phyloP scores from a whole-genome alignment of 768 basidiomycete species.

The Kwoniella bestiolae region DNA sequence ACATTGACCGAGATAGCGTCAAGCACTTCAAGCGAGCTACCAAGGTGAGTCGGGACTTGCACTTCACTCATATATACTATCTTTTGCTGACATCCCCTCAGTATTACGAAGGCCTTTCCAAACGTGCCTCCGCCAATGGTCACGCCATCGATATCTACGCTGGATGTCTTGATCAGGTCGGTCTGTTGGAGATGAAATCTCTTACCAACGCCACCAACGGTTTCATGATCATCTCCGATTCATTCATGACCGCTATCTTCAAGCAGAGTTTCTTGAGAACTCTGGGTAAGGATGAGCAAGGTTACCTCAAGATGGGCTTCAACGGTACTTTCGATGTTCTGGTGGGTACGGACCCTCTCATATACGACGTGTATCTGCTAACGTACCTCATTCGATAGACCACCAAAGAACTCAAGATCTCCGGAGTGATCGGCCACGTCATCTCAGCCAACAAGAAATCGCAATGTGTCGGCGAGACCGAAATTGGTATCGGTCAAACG shows the following conservation, averaged over 20 bases:
- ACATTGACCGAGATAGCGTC: slow-evolving; percentile 93
- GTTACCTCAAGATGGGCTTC: slow-evolving; percentile 94
- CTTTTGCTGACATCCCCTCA: slow-evolving; percentile 55
- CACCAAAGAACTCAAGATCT: slow-evolving; percentile 97
- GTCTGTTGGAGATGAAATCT: slow-evolving; percentile 95
- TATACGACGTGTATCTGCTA: too few species aligned
- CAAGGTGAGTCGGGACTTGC: slow-evolving; percentile 67
- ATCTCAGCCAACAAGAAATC: slow-evolving; percentile 98
- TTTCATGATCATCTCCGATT: slow-evolving; percentile 92
- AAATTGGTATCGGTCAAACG: slow-evolving; percentile 97
- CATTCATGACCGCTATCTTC: slow-evolving; percentile 96
- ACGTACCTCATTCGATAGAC: slow-evolving; percentile 71
- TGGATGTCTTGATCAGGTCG: slow-evolving; percentile 97
- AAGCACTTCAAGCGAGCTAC: slow-evolving; percentile 96
- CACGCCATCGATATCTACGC: slow-evolving; percentile 95
- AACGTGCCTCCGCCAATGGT: slow-evolving; percentile 89
- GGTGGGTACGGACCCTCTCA: slow-evolving; percentile 63
- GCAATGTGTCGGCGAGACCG: slow-evolving; percentile 94
- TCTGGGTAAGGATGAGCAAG: slow-evolving; percentile 90
- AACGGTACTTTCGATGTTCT: slow-evolving; percentile 98
- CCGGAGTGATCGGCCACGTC: slow-evolving; percentile 94
- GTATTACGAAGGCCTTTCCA: slow-evolving; percentile 95
- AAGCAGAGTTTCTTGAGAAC: slow-evolving; percentile 95
- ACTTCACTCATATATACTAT: neutral
- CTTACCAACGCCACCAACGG: slow-evolving; percentile 95